Evolutionary conservation across 768 basidiomycete species (phyloP).

Genomic region (Paxillus ammoniavirescens): DNA sequence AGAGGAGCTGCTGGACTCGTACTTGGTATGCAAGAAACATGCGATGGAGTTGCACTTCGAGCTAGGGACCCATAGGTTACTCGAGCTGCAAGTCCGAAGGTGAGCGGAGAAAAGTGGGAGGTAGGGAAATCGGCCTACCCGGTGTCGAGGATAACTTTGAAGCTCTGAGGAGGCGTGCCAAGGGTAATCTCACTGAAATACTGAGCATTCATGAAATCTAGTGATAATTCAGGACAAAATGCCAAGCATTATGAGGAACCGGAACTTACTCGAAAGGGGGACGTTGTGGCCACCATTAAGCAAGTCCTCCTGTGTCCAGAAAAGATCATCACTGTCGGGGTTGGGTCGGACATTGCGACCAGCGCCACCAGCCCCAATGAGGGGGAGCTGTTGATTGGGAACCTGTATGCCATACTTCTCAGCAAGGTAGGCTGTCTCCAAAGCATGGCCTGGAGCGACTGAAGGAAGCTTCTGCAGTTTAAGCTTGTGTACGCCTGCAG

Average conservation of each 20-base stretch:
- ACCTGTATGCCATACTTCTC: conserved; percentile 78
- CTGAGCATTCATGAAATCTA: conserved; percentile 98
- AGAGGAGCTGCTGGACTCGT: conserved; percentile 74
- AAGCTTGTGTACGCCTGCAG: conserved; percentile 71
- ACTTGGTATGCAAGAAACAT: conserved; percentile 93
- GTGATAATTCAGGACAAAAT: conserved; percentile 7
- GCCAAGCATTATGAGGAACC: background rate
- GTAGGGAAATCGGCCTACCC: conserved; percentile 46
- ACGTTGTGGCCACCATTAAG: conserved; percentile 78
- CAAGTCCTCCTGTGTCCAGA: conserved; percentile 78
- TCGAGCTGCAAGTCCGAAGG: conserved; percentile 50
- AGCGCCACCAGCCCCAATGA: conserved; percentile 72
- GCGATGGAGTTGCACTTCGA: conserved; percentile 80
- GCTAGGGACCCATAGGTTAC: conserved; percentile 95
- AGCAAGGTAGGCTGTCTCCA: conserved; percentile 84
- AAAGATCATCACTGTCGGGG: conserved; percentile 56
- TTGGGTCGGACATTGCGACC: conserved; percentile 59
- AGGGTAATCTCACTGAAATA: conserved; percentile 88
- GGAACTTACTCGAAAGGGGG: conserved; percentile 79
- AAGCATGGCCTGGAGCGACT: conserved; percentile 55
- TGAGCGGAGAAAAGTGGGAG: background rate
- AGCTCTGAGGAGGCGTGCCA: conserved; percentile 82
- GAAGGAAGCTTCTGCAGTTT: conserved; percentile 85
- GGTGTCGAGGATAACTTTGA: conserved; percentile 95
- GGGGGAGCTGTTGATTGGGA: conserved; percentile 51